Conservation (phyloP, 2,329 filamentous ascomycete genomes). For the Colletotrichum eremochloae region DNA sequence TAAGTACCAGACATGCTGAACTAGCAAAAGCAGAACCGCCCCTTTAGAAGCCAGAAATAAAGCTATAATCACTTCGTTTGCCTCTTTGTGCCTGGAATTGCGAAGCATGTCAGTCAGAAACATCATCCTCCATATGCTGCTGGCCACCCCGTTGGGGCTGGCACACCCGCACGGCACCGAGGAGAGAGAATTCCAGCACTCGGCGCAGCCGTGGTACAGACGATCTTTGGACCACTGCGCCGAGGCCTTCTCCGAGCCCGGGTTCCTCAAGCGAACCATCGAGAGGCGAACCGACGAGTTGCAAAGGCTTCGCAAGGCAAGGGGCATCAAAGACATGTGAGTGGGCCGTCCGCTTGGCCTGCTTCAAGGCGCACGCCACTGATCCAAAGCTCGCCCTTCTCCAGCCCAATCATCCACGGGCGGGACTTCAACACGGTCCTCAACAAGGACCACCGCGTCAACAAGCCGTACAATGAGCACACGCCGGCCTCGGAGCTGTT, state of each 20-base stretch:
- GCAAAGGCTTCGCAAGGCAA: background rate
- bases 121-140: conserved; percentile 12
- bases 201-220: conserved; percentile 30
- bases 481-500: conserved; percentile 54
- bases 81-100: background rate
- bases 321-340: background rate
- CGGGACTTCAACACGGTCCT: conserved; percentile 52
- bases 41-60: background rate
- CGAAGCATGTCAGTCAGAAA: conserved; percentile 24
- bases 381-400: background rate
- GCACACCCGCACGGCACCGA: conserved; percentile 33
- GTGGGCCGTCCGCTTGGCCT: no score
- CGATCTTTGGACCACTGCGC: conserved; percentile 40
- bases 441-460: conserved; percentile 54
- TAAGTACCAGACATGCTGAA: background rate
- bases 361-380: background rate
- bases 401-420: conserved; percentile 35
- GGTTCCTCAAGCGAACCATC: conserved; percentile 28
- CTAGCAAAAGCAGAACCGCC: no score
- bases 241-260: conserved; percentile 35
- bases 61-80: background rate
- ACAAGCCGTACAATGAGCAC: conserved; percentile 48
- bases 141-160: conserved; percentile 30
- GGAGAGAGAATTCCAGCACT: conserved; percentile 26
- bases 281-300: conserved; percentile 36